Evolutionary conservation across 2,329 filamentous ascomycete species (phyloP).

Genomic region (Aspergillus udagawae): DNA sequence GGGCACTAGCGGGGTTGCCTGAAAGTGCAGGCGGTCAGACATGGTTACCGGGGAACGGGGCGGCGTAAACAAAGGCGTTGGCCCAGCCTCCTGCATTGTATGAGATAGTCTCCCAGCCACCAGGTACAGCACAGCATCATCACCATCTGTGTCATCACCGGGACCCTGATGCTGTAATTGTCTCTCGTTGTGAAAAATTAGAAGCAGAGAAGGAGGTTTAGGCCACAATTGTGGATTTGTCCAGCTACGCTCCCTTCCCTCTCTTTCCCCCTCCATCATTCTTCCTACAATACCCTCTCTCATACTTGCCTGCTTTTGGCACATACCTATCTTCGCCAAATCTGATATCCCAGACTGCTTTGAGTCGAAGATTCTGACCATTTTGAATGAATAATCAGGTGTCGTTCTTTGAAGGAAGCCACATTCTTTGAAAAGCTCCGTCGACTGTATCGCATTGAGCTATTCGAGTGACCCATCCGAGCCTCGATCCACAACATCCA

Average conservation of each 20-base stretch:
- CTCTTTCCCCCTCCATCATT: slow-evolving; percentile 20
- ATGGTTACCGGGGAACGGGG: slow-evolving; percentile 34
- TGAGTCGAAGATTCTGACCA: slow-evolving; percentile 22
- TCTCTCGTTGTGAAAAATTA: slow-evolving; percentile 4
- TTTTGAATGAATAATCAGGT: slow-evolving; percentile 18
- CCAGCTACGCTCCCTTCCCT: slow-evolving; percentile 36
- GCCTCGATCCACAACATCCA: slow-evolving; percentile 14
- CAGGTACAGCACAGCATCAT: background rate
- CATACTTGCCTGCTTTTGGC: slow-evolving; percentile 18
- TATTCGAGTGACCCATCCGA: slow-evolving; percentile 2
- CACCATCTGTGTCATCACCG: background rate
- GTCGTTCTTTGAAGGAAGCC: slow-evolving; percentile 4
- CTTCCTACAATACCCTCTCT: slow-evolving; percentile 13
- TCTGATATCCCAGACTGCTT: slow-evolving; percentile 6
- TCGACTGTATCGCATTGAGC: slow-evolving; percentile 5
- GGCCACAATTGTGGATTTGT: slow-evolving; percentile 18
- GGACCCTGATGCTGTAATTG: background rate
- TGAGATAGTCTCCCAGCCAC: background rate
- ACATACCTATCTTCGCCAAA: slow-evolving; percentile 1
- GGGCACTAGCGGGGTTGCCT: slow-evolving; percentile 3
- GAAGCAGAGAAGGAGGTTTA: slow-evolving; percentile 3
- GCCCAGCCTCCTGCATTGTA: slow-evolving; percentile 38
- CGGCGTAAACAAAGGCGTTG: slow-evolving; percentile 40
- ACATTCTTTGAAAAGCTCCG: slow-evolving; percentile 15
- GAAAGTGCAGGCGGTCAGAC: slow-evolving; percentile 25